Base-by-base conservation (phyloP, 805 yeast genomes). In the Barnettozyma wickerhamii region DNA sequence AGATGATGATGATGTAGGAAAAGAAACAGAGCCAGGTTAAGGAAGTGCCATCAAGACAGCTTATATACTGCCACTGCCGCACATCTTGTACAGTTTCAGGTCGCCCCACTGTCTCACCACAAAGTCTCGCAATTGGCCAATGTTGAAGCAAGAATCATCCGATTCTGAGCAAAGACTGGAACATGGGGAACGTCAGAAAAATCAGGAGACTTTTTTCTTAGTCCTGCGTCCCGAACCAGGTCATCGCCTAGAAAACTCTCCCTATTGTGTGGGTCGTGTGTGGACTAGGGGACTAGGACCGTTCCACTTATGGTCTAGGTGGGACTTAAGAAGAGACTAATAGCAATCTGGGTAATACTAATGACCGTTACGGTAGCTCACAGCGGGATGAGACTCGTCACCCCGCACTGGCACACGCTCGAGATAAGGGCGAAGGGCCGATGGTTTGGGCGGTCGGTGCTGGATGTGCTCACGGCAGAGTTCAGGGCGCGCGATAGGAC, bases 311-410 rank as follows among this genome's bases (percentile, higher is more conserved):
- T n/a, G n/a, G n/a, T n/a, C n/a, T n/a, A n/a, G n/a, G n/a, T n/a
- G n/a, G n/a, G n/a, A n/a, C n/a, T n/a, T n/a, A n/a, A n/a, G n/a
- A n/a, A n/a, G n/a, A 26, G 26, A 14, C 15, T 21, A 19, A 12
- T 26, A 6, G 35, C 30, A 30, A 19, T 28, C 33, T 18, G n/a
- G n/a, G n/a, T n/a, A n/a, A n/a, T n/a, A 23, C 9, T 12, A 23
- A 23, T 23, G 26, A 12, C 12, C 26, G 26, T 23, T 9, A 12
- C 12, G 26, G 12, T 31, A 3, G 30, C 38, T 2, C 34, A 33
- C 13, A 30, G 40, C 10, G 42, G 45, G 0, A 65, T 88, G 37
- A 65, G 96, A 40, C 66, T 82, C 40, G 84, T 91, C 5, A 68
- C 77, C 0, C 97, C 98, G 0, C 90, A 91, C 18, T 41, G 41